These are phyloP conservation scores for Thalia dealbata DNA, from an alignment of 176 grass and related monocot genomes.

Conservation along the genomic window DNA sequence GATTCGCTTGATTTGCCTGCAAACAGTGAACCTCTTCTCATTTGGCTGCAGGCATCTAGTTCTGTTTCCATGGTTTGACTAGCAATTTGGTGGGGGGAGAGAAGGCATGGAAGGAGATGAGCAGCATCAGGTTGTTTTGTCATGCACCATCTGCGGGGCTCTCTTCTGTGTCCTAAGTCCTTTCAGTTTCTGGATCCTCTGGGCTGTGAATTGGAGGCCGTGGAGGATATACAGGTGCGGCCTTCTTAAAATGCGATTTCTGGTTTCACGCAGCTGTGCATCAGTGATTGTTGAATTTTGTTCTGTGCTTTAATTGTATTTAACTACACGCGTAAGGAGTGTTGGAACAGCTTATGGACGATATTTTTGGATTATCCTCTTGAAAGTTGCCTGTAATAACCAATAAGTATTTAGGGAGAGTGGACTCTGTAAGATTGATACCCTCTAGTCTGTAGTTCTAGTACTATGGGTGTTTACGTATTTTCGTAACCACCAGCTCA, in stretches of 20 bases:
- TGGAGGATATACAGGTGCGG: conserved; percentile 94
- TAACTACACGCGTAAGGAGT: too few relatives aligned
- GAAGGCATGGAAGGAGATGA: conserved; percentile 77
- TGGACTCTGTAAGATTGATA: too few relatives aligned
- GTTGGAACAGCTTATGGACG: too few relatives aligned
- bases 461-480: too few relatives aligned
- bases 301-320: neutral
- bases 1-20: neutral
- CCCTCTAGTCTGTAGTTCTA: too few relatives aligned
- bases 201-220: conserved; percentile 98
- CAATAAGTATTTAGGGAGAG: too few relatives aligned
- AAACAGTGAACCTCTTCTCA: conserved; percentile 1
- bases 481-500: too few relatives aligned
- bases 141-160: conserved; percentile 71
- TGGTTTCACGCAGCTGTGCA: neutral
- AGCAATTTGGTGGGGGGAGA: conserved; percentile 38
- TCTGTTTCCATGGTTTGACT: conserved; percentile 46
- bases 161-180: conserved; percentile 76
- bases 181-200: conserved; percentile 91
- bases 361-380: too few relatives aligned
- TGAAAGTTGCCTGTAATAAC: too few relatives aligned
- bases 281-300: neutral
- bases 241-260: conserved; percentile 6
- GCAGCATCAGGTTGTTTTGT: conserved; percentile 55
- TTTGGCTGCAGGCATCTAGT: conserved; percentile 23